Conservation (phyloP, 768 basidiomycete species). For the Galerina sulciceps region DNA sequence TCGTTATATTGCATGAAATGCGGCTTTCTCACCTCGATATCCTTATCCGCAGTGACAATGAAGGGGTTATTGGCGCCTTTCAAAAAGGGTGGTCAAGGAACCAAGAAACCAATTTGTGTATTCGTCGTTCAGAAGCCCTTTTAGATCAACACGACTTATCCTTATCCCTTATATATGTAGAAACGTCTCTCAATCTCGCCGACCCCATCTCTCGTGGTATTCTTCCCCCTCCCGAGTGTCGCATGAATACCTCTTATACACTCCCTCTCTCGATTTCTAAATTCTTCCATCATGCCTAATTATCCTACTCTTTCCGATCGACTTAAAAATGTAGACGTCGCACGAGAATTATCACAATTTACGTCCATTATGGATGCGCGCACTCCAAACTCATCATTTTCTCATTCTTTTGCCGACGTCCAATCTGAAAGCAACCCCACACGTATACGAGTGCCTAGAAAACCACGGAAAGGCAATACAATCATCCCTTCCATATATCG, state of each 20-base stretch:
- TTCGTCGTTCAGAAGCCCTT: constrained; percentile 10
- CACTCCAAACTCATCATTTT: too few species aligned
- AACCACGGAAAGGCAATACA: not conserved
- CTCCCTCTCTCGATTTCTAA: too few species aligned
- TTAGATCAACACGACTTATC: not conserved
- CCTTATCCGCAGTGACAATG: constrained; percentile 35
- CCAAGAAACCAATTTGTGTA: constrained; percentile 18
- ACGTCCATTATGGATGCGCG: too few species aligned
- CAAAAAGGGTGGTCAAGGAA: constrained; percentile 20
- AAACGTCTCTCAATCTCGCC: too few species aligned
- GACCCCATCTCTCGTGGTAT: too few species aligned
- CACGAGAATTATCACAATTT: too few species aligned
- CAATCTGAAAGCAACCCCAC: not conserved
- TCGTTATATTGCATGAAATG: constrained; percentile 4
- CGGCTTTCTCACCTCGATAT: constrained; percentile 27
- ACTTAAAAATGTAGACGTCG: too few species aligned
- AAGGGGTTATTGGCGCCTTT: constrained; percentile 33
- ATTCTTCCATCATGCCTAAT: too few species aligned
- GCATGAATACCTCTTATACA: too few species aligned
- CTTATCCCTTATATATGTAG: too few species aligned
- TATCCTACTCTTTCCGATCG: too few species aligned
- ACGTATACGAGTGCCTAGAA: not conserved
- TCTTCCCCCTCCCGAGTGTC: too few species aligned
- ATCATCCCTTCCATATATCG: not conserved
- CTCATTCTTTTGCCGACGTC: not conserved